phyloP scores from a whole-genome alignment of 2,329 filamentous ascomycete species.

The Alternaria triticimaculans region DNA sequence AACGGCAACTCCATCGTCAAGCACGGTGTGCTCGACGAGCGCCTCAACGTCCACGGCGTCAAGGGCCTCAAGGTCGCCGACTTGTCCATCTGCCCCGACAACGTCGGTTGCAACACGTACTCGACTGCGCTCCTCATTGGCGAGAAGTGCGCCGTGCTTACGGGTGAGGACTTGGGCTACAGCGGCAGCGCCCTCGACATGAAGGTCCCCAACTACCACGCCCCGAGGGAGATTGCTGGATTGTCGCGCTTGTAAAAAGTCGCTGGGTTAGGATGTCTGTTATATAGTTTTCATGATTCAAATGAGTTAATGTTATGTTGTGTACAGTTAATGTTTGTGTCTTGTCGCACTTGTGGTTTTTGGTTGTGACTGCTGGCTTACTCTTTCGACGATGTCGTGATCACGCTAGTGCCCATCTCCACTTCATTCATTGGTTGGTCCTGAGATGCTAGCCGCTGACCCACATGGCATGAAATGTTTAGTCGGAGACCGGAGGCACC shows the following conservation, averaged over 20 bases:
- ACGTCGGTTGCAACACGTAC: conserved; percentile 68
- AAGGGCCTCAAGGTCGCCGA: conserved; percentile 80
- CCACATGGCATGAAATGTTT: conserved; percentile 3
- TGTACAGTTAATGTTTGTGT: neutral
- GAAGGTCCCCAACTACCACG: conserved; percentile 66
- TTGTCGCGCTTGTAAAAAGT: conserved; percentile 49
- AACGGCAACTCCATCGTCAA: conserved; percentile 82
- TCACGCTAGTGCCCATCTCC: neutral
- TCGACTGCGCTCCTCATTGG: conserved; percentile 76
- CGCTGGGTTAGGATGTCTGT: neutral
- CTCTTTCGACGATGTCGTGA: neutral
- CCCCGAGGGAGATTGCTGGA: conserved; percentile 53
- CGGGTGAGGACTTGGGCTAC: conserved; percentile 77
- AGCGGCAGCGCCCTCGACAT: conserved; percentile 76
- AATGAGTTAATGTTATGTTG: neutral
- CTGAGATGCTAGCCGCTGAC: neutral
- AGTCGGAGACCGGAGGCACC: neutral
- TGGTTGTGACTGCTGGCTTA: neutral
- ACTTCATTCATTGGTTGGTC: neutral
- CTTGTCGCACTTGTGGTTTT: neutral
- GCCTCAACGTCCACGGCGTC: conserved; percentile 78
- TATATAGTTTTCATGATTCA: neutral
- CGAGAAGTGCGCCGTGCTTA: conserved; percentile 74
- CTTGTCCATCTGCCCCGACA: conserved; percentile 78
- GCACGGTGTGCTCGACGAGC: conserved; percentile 78